Base-by-base conservation (phyloP, 192 early-diverging fungal species). In the Mortierella alpina region DNA sequence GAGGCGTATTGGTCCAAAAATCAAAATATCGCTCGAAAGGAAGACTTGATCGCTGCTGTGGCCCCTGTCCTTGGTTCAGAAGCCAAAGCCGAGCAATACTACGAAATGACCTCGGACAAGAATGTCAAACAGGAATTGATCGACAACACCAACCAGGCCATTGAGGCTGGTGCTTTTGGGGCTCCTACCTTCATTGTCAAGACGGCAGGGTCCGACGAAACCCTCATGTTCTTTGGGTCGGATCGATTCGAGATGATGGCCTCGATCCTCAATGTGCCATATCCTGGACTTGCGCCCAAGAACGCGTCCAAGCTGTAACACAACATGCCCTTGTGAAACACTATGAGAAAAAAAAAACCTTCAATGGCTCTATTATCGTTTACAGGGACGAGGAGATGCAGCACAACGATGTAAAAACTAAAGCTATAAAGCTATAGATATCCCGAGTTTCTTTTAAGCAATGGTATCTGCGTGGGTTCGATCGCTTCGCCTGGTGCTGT, bases 191-290 rank as follows among this genome's bases (percentile, higher is more conserved):
- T 80, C 46, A 49, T 80, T 17, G 66, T 80, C 58, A 72, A 72
- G 65, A 62, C 62, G 59, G 64, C 70, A 39, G 70, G 77, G 7
- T 31, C 70, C 0, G 70, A 72, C 12, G 41, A 79, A 39, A 65
- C 67, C 8, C 51, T 41, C 31, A 57, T 72, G 61, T 68, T 80
- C 59, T 80, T 80, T 72, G 77, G 77, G 0, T 72, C 70, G 14
- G 77, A 80, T 47, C 77, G 77, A 9, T 80, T 80, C 39, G 77
- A 80, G 52, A 5, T 68, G 31, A 72, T 80, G 44, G 22, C 65
- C n/a, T 17, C 63, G 2, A 14, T 68, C 59, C 47, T 80, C 31
- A 66, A 56, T 41, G n/a, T 80, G 20, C 77, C 77, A 14, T 80
- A 80, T 23, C 60, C 47, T 6, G 77, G 77, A 9, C 52, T 80